phyloP scores from a whole-genome alignment of 2,329 filamentous ascomycete genomes.

The Ascochyta pisi region DNA sequence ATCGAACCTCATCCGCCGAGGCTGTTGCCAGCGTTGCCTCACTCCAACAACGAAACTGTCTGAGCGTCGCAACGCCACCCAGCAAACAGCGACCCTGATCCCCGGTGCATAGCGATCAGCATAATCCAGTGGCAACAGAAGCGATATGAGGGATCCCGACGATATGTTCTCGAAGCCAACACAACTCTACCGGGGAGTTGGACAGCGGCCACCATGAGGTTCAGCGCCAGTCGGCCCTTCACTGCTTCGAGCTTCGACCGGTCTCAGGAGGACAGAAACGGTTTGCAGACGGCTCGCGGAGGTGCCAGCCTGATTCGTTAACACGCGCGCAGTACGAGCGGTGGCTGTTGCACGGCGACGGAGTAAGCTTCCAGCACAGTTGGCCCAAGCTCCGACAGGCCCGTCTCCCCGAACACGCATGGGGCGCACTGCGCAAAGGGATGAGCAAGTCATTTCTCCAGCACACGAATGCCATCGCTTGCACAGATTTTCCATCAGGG shows the following conservation, averaged over 20 bases:
- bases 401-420: slow-evolving; percentile 21
- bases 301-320: slow-evolving; percentile 34
- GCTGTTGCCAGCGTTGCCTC: slow-evolving; percentile 15
- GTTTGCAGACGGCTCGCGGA: slow-evolving; percentile 26
- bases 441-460: slow-evolving; percentile 22
- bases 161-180: slow-evolving; percentile 5
- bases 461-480: slow-evolving; percentile 14
- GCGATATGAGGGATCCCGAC: slow-evolving; percentile 15
- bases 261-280: slow-evolving; percentile 38
- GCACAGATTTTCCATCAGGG: slow-evolving; percentile 11
- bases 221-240: slow-evolving; percentile 26
- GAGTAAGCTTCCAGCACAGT: slow-evolving; percentile 24
- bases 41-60: slow-evolving; percentile 13
- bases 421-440: slow-evolving; percentile 33
- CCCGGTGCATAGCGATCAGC: slow-evolving; percentile 11
- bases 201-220: slow-evolving; percentile 8
- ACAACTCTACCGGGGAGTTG: slow-evolving; percentile 7
- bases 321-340: slow-evolving; percentile 30
- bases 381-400: slow-evolving; percentile 37
- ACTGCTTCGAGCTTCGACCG: slow-evolving; percentile 26
- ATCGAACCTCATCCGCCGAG: slow-evolving; percentile 9
- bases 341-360: slow-evolving; percentile 37
- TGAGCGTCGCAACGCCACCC: slow-evolving; percentile 8
- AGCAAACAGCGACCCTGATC: slow-evolving; percentile 9
- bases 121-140: slow-evolving; percentile 13